Conservation (phyloP, 805 yeast species). For the Jamesozyma lodderae region DNA sequence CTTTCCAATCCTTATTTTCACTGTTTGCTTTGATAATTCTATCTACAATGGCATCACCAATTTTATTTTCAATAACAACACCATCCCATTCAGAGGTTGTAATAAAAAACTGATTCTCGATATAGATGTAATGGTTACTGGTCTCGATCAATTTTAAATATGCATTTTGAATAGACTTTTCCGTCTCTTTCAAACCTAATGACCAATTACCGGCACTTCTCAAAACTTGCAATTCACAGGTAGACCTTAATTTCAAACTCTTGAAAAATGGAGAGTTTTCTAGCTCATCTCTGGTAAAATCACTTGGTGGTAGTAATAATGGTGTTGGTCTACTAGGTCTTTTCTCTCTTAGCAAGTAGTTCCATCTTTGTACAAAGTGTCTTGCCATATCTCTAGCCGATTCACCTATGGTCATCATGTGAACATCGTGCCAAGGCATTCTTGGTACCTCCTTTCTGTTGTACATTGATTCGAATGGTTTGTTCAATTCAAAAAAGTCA, state of each 20-base stretch:
- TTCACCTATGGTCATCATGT: conserved; percentile 90
- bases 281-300: conserved; percentile 65
- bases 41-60: conserved; percentile 94
- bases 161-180: conserved; percentile 86
- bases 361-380: conserved; percentile 97
- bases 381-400: conserved; percentile 87
- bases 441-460: conserved; percentile 75
- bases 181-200: conserved; percentile 73
- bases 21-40: conserved; percentile 82
- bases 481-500: conserved; percentile 72
- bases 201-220: conserved; percentile 94
- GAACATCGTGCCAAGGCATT: conserved; percentile 99
- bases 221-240: conserved; percentile 84
- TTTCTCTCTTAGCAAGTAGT: conserved; percentile 82
- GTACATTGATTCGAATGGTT: conserved; percentile 87
- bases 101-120: conserved; percentile 91
- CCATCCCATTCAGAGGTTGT: conserved; percentile 86
- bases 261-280: conserved; percentile 38
- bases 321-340: conserved; percentile 94
- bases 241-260: conserved; percentile 48
- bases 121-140: conserved; percentile 85
- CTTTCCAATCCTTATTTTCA: conserved; percentile 75
- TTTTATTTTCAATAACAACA: conserved; percentile 70
- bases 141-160: conserved; percentile 84
- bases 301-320: conserved; percentile 84